phyloP scores from a whole-genome alignment of 208 protist species.

The Trypanosoma mega region DNA sequence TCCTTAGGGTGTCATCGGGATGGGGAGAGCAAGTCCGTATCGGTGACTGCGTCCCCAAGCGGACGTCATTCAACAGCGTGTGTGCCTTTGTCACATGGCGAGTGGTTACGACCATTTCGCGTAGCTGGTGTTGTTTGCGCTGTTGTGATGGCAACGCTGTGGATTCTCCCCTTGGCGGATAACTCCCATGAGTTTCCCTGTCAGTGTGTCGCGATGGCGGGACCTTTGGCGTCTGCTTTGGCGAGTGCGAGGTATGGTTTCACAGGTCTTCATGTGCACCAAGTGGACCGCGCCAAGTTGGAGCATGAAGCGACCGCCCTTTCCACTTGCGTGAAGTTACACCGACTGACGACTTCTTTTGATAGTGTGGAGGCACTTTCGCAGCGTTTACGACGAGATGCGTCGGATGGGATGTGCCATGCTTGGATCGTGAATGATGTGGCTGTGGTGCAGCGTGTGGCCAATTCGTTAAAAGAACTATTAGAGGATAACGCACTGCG shows the following conservation, averaged over 20 bases:
- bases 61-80: too few species aligned
- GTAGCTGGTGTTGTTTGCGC: conserved; percentile 9
- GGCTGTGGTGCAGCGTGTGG: conserved; percentile 27
- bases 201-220: conserved; percentile 4
- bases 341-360: conserved; percentile 26
- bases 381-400: conserved; percentile 7
- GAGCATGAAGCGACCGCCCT: conserved; percentile 9
- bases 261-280: conserved; percentile 20
- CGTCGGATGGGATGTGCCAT: conserved; percentile 25
- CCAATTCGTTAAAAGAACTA: conserved; percentile 64
- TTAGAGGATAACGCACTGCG: conserved; percentile 63
- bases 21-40: too few species aligned
- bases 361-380: conserved; percentile 9
- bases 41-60: too few species aligned
- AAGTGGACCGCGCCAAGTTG: neutral
- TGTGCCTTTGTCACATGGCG: too few species aligned
- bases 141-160: conserved; percentile 3
- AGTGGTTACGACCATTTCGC: neutral
- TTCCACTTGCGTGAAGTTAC: conserved; percentile 12
- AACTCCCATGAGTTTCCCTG: conserved; percentile 8
- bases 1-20: too few species aligned
- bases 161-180: neutral
- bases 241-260: conserved; percentile 15
- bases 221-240: conserved; percentile 10
- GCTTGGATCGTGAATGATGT: conserved; percentile 52